Base-by-base conservation (phyloP, 2,329 filamentous ascomycete species). In the Alternaria infectoria region DNA sequence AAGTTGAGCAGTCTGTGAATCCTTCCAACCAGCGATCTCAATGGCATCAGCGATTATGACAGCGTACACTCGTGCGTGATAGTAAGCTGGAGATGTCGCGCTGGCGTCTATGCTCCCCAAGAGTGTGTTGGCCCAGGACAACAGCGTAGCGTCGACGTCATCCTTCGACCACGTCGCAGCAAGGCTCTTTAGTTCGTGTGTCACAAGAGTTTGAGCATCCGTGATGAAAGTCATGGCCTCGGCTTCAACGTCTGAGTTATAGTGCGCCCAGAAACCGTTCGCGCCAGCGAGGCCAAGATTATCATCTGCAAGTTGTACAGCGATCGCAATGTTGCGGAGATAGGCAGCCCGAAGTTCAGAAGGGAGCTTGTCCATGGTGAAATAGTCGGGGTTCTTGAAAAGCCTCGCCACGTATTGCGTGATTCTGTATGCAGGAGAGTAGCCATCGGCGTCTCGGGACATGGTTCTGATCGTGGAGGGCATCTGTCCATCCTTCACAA, bases 351-450 rank as follows among this genome's bases (percentile, higher is more conserved):
- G 64, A 6, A 70, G 28, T 3, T 72, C 66, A 15, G 50, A 44
- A n/a, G 75, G 74, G 6, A 77, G 57, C 62, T n/a, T 79, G 72
- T 59, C 80, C 71, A 54, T 77, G 66, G 45, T 78, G 75, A 46
- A 77, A 51, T 43, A 77, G 68, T 81, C 76, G 3, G 78, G 78
- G 2, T 77, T 77, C 17, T 81, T 80, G 30, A 93, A 75, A 0
- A 96, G 76, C 52, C 85, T 85, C 6, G 85, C 83, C 0, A 88
- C 86, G 76, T 93, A 97, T 52, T 90, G 84, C 1, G 90, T 88
- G 82, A 96, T 91, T 59, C 95, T 86, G 13, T 92, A 87, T 1
- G 93, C 88, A 57, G 91, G 83, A 2, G 93, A 93, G 30, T 89
- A 87, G 0, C 91, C 91, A 67, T 87, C 86, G 5, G 86, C 82